Percentiles rank a stretch among this genome's conserved stretches.
Conservation (phyloP, 768 basidiomycete genomes). For the Psilocybe cubensis region DNA sequence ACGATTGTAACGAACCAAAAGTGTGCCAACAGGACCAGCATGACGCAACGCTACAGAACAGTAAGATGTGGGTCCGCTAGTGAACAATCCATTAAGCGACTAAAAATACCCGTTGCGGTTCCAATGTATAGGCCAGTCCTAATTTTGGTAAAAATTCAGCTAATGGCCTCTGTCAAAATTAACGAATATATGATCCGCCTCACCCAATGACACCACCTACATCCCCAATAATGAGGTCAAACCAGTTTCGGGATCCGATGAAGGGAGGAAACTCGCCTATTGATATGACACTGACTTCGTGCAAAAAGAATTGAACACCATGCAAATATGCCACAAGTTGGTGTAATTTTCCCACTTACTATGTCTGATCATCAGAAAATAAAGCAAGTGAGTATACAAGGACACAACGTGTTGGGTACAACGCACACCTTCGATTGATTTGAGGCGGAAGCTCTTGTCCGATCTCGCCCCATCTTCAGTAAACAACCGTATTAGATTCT, state of each 20-base stretch:
- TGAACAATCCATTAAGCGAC: background rate
- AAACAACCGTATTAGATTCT: background rate
- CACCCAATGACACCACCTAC: conserved; percentile 20
- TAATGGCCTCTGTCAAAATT: background rate
- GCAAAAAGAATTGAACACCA: background rate
- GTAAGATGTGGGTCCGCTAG: background rate
- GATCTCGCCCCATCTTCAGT: conserved; percentile 14
- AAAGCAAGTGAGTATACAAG: background rate
- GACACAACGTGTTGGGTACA: background rate
- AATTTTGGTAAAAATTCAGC: background rate
- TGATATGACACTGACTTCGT: conserved; percentile 20
- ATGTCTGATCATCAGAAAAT: conserved; percentile 4
- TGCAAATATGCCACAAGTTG: background rate
- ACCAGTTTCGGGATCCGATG: background rate
- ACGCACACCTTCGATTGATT: conserved; percentile 17
- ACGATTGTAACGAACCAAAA: conserved; percentile 5
- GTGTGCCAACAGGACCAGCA: conserved; percentile 20
- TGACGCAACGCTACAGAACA: conserved; percentile 13
- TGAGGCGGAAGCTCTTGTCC: conserved; percentile 21
- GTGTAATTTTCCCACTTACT: conserved; percentile 5
- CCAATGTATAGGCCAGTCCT: conserved; percentile 22
- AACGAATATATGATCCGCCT: background rate
- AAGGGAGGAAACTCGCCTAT: conserved; percentile 10
- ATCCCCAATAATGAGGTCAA: background rate
- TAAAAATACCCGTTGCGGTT: conserved; percentile 17